phyloP scores from a whole-genome alignment of 805 yeast genomes.

The Candida sithepensis region DNA sequence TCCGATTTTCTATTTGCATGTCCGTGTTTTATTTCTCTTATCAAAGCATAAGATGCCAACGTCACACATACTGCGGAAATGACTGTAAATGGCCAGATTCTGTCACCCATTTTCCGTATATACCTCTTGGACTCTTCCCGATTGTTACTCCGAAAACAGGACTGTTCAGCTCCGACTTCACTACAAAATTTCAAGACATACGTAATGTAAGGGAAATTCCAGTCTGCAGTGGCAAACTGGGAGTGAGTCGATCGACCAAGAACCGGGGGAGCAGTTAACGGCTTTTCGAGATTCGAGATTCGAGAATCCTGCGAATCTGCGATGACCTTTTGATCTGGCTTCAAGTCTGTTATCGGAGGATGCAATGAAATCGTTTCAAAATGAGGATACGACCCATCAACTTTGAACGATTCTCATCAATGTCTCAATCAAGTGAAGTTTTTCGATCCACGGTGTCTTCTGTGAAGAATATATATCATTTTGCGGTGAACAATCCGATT shows the following conservation, averaged over 20 bases:
- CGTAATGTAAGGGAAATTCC: too few relatives aligned
- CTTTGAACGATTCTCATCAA: too few relatives aligned
- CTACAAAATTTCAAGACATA: too few relatives aligned
- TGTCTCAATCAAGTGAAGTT: not conserved
- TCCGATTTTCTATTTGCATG: not conserved
- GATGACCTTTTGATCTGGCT: not conserved
- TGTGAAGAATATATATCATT: not conserved
- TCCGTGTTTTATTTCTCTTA: not conserved
- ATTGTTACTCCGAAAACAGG: too few relatives aligned
- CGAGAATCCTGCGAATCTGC: not conserved
- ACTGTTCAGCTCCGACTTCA: too few relatives aligned
- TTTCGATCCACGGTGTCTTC: not conserved
- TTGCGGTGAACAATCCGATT: constrained; percentile 1
- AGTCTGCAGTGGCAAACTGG: too few relatives aligned
- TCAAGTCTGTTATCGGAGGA: not conserved
- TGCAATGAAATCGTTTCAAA: not conserved
- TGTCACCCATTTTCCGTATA: not conserved
- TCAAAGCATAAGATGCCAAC: not conserved
- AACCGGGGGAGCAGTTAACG: not conserved
- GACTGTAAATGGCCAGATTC: not conserved
- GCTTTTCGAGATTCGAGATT: not conserved
- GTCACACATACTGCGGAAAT: not conserved
- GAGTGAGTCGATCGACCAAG: too few relatives aligned
- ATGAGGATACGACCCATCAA: too few relatives aligned
- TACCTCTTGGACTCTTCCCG: too few relatives aligned